Conservation (phyloP, 441 rosid genomes). For the Aquilaria agallochum region DNA sequence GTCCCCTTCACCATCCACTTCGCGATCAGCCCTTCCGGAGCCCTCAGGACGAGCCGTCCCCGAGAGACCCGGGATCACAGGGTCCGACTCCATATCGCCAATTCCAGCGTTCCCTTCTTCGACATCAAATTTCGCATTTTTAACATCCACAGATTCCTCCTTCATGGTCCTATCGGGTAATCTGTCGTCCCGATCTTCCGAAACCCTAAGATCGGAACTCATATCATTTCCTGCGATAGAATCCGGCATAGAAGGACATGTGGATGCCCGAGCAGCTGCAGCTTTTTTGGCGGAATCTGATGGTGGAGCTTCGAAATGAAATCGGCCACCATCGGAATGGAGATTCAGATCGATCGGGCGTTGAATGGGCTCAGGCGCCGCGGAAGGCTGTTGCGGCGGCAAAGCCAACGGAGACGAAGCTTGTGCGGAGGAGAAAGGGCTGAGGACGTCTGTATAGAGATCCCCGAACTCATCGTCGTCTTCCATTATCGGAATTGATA, state of each 20-base stretch:
- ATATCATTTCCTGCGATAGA: conserved; percentile 19
- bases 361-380: conserved; percentile 19
- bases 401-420: conserved; percentile 21
- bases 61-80: conserved; percentile 44
- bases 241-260: conserved; percentile 10
- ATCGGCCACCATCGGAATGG: conserved; percentile 29
- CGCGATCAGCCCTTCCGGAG: neutral
- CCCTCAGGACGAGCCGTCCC: conserved; percentile 12
- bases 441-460: conserved; percentile 85
- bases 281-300: conserved; percentile 6
- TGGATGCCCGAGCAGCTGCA: neutral
- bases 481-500: conserved; percentile 44
- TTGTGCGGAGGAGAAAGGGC: conserved; percentile 35
- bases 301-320: conserved; percentile 5
- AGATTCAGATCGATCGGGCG: conserved; percentile 58
- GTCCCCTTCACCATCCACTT: conserved; percentile 36
- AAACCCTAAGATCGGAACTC: conserved; percentile 45
- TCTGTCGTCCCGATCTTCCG: conserved; percentile 18
- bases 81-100: conserved; percentile 26
- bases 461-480: conserved; percentile 99
- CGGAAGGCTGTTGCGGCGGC: conserved; percentile 23
- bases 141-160: conserved; percentile 20
- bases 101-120: conserved; percentile 54
- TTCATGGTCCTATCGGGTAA: conserved; percentile 17
- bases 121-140: conserved; percentile 69